These are phyloP conservation scores for Wallacemonas sp. DNA, from an alignment of 208 protist genomes.

Conservation along the genomic window DNA sequence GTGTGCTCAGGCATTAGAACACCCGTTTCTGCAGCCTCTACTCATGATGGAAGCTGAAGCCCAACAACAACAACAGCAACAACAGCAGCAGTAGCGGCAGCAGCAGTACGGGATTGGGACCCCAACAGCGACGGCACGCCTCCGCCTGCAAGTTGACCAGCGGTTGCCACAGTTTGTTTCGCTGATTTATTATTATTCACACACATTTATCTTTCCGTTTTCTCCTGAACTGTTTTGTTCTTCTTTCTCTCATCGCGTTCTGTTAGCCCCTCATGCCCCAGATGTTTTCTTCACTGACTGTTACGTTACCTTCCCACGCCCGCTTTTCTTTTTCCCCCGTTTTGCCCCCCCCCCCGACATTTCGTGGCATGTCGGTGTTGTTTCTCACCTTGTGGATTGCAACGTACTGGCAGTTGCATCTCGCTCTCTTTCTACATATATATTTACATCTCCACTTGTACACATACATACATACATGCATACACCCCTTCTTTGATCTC, in stretches of 20 bases:
- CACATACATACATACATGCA: constrained; percentile 2
- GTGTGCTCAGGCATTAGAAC: constrained; percentile 64
- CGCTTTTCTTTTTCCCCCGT: background rate
- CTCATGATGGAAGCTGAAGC: constrained; percentile 23
- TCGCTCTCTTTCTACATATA: constrained; percentile 7
- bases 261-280: too few relatives aligned
- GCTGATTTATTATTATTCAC: background rate
- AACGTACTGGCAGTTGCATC: too few relatives aligned
- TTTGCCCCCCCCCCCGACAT: too few relatives aligned
- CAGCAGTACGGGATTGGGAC: too few relatives aligned
- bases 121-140: background rate
- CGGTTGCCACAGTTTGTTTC: background rate
- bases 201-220: constrained; percentile 3
- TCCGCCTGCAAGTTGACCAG: background rate
- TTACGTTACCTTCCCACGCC: background rate
- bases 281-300: too few relatives aligned
- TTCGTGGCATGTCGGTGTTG: too few relatives aligned
- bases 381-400: too few relatives aligned
- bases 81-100: constrained; percentile 28
- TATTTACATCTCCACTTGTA: background rate
- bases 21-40: constrained; percentile 76
- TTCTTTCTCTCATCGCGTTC: constrained; percentile 9
- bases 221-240: constrained; percentile 3
- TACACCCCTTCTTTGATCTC: background rate
- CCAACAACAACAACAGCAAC: constrained; percentile 21